Conservation (phyloP, 2,329 filamentous ascomycete genomes). For the Nemania sp. region DNA sequence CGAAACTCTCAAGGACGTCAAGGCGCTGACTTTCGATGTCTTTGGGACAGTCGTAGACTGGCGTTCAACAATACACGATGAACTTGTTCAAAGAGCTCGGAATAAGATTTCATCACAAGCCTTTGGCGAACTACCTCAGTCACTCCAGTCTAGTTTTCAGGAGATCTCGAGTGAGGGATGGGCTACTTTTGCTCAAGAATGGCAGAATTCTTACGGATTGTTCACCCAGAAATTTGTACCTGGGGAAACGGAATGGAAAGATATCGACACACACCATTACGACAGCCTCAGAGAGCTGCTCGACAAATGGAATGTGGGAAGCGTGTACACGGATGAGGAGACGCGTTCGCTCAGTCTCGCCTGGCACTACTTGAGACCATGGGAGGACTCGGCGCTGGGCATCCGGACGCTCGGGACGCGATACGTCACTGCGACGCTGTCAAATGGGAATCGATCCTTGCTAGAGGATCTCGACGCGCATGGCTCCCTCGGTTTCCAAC, state of each 20-base stretch:
- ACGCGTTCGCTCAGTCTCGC: conserved; percentile 64
- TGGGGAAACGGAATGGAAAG: conserved; percentile 58
- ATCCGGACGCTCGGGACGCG: conserved; percentile 55
- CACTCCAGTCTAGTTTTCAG: conserved; percentile 52
- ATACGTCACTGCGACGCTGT: conserved; percentile 67
- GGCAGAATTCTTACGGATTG: conserved; percentile 64
- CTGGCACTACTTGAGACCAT: conserved; percentile 75
- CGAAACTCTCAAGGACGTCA: conserved; percentile 41
- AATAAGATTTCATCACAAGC: conserved; percentile 53
- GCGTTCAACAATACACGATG: conserved; percentile 66
- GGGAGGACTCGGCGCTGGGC: conserved; percentile 64
- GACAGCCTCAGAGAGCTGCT: conserved; percentile 65
- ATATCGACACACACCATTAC: conserved; percentile 72
- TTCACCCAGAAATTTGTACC: conserved; percentile 62
- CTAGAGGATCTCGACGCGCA: conserved; percentile 65
- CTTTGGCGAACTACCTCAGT: conserved; percentile 48
- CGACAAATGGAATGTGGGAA: conserved; percentile 55
- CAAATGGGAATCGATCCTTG: conserved; percentile 73
- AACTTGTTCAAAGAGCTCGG: conserved; percentile 56
- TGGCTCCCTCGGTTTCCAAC: conserved; percentile 63
- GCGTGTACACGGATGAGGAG: conserved; percentile 65
- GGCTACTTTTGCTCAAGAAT: conserved; percentile 68
- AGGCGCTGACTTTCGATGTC: conserved; percentile 72
- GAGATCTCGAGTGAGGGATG: conserved; percentile 61
- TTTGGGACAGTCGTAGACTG: conserved; percentile 83